Conservation (phyloP, 768 basidiomycete genomes). For the Daedaleopsis nitida region DNA sequence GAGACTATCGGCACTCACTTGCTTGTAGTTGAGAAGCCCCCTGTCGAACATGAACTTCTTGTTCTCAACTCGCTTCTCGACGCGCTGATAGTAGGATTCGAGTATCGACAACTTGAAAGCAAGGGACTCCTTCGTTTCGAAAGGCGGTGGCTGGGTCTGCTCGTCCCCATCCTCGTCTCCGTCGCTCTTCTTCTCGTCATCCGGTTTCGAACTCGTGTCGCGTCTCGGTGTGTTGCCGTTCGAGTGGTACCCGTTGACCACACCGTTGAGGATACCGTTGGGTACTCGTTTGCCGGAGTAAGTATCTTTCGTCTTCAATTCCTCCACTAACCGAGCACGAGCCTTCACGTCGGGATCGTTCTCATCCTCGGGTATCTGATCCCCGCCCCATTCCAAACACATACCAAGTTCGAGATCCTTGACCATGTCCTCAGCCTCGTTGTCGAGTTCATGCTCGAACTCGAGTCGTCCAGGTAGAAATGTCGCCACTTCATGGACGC, state of each 20-base stretch:
- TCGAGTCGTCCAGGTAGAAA: constrained; percentile 97
- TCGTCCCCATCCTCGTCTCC: constrained; percentile 65
- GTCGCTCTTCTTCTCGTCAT: constrained; percentile 41
- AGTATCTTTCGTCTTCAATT: constrained; percentile 33
- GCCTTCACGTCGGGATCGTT: constrained; percentile 74
- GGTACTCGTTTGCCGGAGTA: constrained; percentile 32
- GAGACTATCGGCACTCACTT: constrained; percentile 52
- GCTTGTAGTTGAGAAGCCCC: constrained; percentile 90
- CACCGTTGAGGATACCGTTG: constrained; percentile 35
- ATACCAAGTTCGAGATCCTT: constrained; percentile 96
- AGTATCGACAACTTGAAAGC: constrained; percentile 86
- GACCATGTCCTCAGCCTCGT: constrained; percentile 93
- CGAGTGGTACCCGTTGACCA: constrained; percentile 29
- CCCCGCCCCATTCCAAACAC: constrained; percentile 84
- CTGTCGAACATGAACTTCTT: constrained; percentile 93
- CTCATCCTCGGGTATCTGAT: constrained; percentile 75
- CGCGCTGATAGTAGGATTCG: constrained; percentile 88
- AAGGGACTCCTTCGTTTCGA: constrained; percentile 83
- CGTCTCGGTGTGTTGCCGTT: constrained; percentile 40
- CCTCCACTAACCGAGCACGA: constrained; percentile 43
- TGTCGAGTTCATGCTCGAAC: constrained; percentile 96
- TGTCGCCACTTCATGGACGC: constrained; percentile 87
- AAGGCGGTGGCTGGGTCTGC: constrained; percentile 68
- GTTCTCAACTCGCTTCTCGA: constrained; percentile 81
- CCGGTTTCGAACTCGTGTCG: constrained; percentile 38